Percentiles rank a stretch among this genome's conserved stretches.
These are phyloP conservation scores for Acanthamoeba lugdunensis DNA, from an alignment of 208 protist genomes.

Conservation along the genomic window DNA sequence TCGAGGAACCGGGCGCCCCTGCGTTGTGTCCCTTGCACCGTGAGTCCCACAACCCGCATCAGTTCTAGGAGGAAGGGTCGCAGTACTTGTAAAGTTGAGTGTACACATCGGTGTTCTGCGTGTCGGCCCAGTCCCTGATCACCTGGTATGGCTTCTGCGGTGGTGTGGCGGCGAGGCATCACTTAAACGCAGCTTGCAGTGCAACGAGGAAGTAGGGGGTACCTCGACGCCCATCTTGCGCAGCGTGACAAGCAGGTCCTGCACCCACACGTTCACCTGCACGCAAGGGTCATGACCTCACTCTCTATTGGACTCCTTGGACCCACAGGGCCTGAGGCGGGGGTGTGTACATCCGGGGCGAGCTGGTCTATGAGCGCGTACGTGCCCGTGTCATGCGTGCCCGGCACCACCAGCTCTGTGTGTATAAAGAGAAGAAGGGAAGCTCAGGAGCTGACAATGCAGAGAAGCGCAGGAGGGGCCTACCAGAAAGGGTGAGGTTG, in stretches of 20 bases:
- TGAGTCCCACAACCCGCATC: not conserved
- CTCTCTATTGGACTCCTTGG: too few relatives aligned
- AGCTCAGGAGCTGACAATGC: not conserved
- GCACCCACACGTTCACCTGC: not conserved
- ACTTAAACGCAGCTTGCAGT: not conserved
- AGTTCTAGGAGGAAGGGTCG: not conserved
- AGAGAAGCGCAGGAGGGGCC: not conserved
- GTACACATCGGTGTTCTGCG: not conserved
- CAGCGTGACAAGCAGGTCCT: not conserved
- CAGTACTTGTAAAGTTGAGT: not conserved
- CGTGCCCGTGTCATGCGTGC: slow-evolving; percentile 34
- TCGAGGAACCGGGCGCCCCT: slow-evolving; percentile 8
- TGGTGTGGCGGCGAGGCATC: not conserved
- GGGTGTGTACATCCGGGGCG: not conserved
- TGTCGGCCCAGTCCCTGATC: not conserved
- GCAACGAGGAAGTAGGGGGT: not conserved
- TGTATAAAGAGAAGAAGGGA: not conserved
- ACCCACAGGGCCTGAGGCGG: not conserved
- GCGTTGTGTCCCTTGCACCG: not conserved
- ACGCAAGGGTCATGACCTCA: not conserved
- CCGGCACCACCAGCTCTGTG: slow-evolving; percentile 9
- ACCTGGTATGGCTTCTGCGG: not conserved
- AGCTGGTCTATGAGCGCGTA: not conserved
- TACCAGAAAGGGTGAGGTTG: not conserved
- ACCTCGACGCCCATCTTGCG: not conserved